Evolutionary conservation across 1,139 yeast species (phyloP).

Genomic region (Ogataea hybrid): DNA sequence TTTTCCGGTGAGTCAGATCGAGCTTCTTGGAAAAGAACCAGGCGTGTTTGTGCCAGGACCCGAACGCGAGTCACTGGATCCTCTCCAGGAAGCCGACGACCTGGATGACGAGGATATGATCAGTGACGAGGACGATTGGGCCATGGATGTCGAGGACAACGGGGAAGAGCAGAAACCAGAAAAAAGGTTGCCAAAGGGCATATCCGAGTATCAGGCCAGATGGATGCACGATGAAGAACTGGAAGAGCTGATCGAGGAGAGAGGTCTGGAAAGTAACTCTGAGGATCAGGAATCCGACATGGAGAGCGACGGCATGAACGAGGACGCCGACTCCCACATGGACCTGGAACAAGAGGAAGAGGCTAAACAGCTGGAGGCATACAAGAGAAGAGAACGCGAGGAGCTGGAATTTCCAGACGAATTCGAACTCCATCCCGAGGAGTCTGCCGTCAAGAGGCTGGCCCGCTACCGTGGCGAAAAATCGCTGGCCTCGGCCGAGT

Average conservation of each 20-base stretch:
- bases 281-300: conserved; percentile 44
- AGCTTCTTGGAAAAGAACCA: conserved; percentile 55
- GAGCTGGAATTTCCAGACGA: conserved; percentile 97
- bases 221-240: conserved; percentile 74
- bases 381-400: conserved; percentile 69
- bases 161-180: conserved; percentile 35
- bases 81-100: conserved; percentile 50
- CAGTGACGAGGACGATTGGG: conserved; percentile 19
- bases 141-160: conserved; percentile 23
- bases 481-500: conserved; percentile 71
- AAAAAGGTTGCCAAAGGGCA: conserved; percentile 73
- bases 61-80: conserved; percentile 18
- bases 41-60: conserved; percentile 1
- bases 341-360: conserved; percentile 85
- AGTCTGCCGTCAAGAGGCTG: conserved; percentile 72
- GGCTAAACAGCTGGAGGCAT: conserved; percentile 67
- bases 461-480: conserved; percentile 83
- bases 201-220: conserved; percentile 90
- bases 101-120: conserved; percentile 37
- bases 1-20: conserved; percentile 71
- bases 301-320: conserved; percentile 40
- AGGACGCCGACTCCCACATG: conserved; percentile 57
- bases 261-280: conserved; percentile 43
- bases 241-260: conserved; percentile 48
- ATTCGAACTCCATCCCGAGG: conserved; percentile 75